Percentiles rank a stretch among this genome's conserved stretches.
Evolutionary conservation across 169 alveolate species (phyloP).

Genomic region (Eimeria maxima): DNA sequence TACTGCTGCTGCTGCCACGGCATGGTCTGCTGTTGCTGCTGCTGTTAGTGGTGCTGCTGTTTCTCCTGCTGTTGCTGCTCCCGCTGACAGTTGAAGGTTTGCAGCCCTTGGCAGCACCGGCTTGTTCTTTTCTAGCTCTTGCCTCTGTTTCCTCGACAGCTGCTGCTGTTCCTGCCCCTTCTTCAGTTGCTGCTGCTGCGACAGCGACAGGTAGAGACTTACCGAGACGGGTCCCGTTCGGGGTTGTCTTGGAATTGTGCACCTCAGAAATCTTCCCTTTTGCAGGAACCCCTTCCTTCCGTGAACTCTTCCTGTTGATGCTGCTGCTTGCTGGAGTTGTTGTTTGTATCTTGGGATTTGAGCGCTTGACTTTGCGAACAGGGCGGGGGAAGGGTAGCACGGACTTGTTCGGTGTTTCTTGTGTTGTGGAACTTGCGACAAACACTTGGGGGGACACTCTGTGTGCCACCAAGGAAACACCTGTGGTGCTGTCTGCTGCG

Average conservation of each 20-base stretch:
- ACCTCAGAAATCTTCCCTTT: neutral
- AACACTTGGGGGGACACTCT: conserved; percentile 19
- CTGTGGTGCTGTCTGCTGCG: neutral
- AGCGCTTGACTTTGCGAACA: neutral
- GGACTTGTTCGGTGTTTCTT: neutral
- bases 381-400: conserved; percentile 55
- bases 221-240: neutral
- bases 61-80: neutral
- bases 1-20: neutral
- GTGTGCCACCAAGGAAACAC: neutral
- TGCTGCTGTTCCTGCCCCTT: neutral
- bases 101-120: neutral
- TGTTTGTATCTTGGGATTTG: neutral
- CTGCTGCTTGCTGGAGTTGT: neutral
- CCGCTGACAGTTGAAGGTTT: neutral
- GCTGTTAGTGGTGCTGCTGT: neutral
- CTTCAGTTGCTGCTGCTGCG: too few relatives aligned
- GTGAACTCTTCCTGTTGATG: neutral
- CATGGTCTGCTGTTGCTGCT: neutral
- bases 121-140: neutral
- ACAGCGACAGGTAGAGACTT: neutral
- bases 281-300: neutral
- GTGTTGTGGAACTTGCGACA: neutral
- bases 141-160: neutral
- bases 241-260: neutral